These are phyloP conservation scores for Limnanthes douglasii DNA, from an alignment of 345 rosid genomes.

Conservation along the genomic window DNA sequence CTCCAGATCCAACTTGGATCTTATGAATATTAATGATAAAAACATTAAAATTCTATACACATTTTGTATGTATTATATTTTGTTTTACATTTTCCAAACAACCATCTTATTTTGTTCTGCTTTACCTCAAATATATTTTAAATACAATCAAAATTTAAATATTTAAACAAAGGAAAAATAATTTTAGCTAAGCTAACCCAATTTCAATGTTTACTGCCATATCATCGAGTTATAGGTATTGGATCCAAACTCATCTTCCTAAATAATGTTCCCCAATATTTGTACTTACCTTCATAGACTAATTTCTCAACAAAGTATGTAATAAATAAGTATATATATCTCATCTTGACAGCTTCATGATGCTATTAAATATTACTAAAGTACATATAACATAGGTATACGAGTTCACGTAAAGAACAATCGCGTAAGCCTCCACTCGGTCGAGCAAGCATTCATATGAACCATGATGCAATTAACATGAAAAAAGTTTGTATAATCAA, in stretches of 20 bases:
- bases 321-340: slow-evolving; percentile 28
- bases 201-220: slow-evolving; percentile 35
- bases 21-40: too few relatives aligned
- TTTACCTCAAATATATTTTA: too few relatives aligned
- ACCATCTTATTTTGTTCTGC: too few relatives aligned
- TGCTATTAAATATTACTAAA: too few relatives aligned
- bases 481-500: not conserved
- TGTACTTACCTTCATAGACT: slow-evolving; percentile 30
- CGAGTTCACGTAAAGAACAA: slow-evolving; percentile 64
- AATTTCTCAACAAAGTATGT: slow-evolving; percentile 58
- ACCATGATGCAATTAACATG: slow-evolving; percentile 54
- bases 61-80: too few relatives aligned
- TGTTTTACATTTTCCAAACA: too few relatives aligned
- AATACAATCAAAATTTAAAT: too few relatives aligned
- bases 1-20: too few relatives aligned
- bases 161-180: slow-evolving; percentile 2
- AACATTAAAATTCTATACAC: too few relatives aligned
- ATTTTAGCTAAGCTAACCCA: too few relatives aligned
- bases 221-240: slow-evolving; percentile 43
- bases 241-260: slow-evolving; percentile 40
- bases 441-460: slow-evolving; percentile 66
- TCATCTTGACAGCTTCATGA: too few relatives aligned
- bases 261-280: slow-evolving; percentile 67
- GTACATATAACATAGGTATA: too few relatives aligned
- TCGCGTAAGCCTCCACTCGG: slow-evolving; percentile 83